Percentiles rank a stretch among this genome's conserved stretches.
phyloP scores from a whole-genome alignment of 305 asterid species.

The Salvia sclarea region DNA sequence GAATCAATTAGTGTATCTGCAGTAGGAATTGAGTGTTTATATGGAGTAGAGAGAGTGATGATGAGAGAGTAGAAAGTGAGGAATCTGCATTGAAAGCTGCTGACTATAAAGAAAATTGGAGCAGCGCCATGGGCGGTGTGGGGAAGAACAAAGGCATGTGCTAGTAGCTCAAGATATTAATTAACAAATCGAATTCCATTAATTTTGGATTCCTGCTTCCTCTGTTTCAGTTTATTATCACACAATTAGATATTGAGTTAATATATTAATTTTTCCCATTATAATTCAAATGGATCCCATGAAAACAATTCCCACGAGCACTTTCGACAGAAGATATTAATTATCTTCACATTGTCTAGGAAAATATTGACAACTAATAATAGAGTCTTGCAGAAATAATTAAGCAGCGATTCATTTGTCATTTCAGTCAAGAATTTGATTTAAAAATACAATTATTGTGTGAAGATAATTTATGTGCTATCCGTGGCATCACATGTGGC shows the following conservation, averaged over 20 bases:
- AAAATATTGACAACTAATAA: neutral
- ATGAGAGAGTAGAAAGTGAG: conserved; percentile 8
- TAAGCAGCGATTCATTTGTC: neutral
- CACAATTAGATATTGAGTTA: neutral
- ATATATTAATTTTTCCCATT: neutral
- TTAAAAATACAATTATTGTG: neutral
- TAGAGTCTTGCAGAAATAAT: neutral
- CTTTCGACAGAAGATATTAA: neutral
- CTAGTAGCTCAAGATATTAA: neutral
- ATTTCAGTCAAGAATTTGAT: neutral
- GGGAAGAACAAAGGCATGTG: conserved; percentile 34
- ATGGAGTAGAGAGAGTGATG: conserved; percentile 3
- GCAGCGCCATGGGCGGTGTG: conserved; percentile 34
- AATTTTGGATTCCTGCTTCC: neutral
- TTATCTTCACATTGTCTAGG: neutral
- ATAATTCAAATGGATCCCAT: neutral
- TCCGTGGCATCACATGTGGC: neutral
- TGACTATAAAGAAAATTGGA: conserved; percentile 3
- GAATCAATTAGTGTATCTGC: neutral
- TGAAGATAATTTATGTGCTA: neutral
- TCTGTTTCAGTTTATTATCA: neutral
- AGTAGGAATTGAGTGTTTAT: conserved; percentile 18
- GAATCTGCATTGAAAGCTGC: conserved; percentile 38
- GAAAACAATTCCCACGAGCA: neutral
- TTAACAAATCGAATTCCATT: neutral